Evolutionary conservation across 306 rosid genomes (phyloP), one percentile per base, ranked within the genome.

Genomic region (Ormosia emarginata): DNA sequence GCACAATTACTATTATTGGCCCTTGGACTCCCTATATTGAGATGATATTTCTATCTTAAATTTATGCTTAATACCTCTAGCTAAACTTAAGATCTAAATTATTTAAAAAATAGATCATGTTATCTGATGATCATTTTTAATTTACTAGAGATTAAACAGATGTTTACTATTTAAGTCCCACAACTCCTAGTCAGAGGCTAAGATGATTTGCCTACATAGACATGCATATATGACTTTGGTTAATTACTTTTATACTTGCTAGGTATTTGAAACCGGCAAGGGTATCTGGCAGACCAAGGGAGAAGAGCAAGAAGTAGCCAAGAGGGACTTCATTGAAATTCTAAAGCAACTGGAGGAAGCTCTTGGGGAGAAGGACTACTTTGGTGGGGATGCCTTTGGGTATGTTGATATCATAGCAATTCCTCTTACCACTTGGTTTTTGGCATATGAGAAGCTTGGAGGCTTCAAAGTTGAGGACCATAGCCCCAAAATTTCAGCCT

Each of bases 401-500:
- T 89, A 64, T 61, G 81, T 89, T 6, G 98, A 94, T 81, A 74
- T 91, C 68, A 64, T 90, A 10, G 86, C 87, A 12, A 83, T 94
- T 18, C 58, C 81, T 33, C 57, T 84, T 4, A 83, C 90, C 8
- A 77, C 92, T 39, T 91, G 94, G 94, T 91, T 94, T 63, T 44
- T 56, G 8, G 87, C 98, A 6, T 93, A 58, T 75, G 93, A 93
- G 82, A 88, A 36, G 40, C 57, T 83, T 43, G 98, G 98, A 0
- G 86, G 30, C n/a, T 93, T 90, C 79, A 93, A 86, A 77, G 64
- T 89, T 61, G 90, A 83, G 57, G 93, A 90, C 5, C 83, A 82
- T 1, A 4, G 74, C 32, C 97, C 98, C 39, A 93, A 91, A 71
- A 33, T 91, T 46, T 85, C 97, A 11, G 91, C 91, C 46, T 93